Evolutionary conservation across 805 yeast genomes (phyloP), one percentile per base, ranked within the genome.

Genomic region (Cyberlindnera sargentensis): DNA sequence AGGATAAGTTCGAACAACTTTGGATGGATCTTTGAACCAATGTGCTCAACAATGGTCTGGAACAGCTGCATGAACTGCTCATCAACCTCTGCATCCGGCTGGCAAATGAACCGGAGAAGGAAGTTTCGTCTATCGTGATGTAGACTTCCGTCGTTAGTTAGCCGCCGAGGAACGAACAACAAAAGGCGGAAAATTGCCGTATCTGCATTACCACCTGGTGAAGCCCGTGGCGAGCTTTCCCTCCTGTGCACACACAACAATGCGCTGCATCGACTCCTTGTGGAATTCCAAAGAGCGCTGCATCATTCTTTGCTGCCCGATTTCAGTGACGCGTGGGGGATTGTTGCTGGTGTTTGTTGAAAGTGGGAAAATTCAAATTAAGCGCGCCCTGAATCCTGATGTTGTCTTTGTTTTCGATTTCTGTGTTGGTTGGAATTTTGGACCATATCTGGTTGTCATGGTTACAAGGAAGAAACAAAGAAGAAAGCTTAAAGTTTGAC

Each of bases 1-100:
- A 58, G 39, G 5, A 56, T 44, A 6, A 53, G 40, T 25, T 55
- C 57, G 40, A 58, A 48, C 27, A 56, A 27, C 26, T 38, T 31
- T 4, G 48, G 32, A 24, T 43, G 48, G 24, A 55, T 42, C 36
- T 44, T 44, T 26, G 39, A 31, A 5, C 48, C 49, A 11, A 55
- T 24, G 3, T 38, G 29, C 5, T 33, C 30, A 3, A 55, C 45
- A 7, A 57, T 23, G 3, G 32, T 30, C 6, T 45, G 39, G 34
- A 52, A 54, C 8, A 39, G 9, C 4, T 32, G 30, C 37, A 49
- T 46, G 35, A 54, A 50, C 6, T 20, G 24, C 4, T 35, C 41
- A n/a, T 43, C 44, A 11, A 42, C 42, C 28, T 39, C 48, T 5
- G 48, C 39, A 8, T 33, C 41, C 3, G 37, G 24, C 24, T 45